Base-by-base conservation (phyloP, 1,139 yeast species). In the Suhomyces choctaworum region DNA sequence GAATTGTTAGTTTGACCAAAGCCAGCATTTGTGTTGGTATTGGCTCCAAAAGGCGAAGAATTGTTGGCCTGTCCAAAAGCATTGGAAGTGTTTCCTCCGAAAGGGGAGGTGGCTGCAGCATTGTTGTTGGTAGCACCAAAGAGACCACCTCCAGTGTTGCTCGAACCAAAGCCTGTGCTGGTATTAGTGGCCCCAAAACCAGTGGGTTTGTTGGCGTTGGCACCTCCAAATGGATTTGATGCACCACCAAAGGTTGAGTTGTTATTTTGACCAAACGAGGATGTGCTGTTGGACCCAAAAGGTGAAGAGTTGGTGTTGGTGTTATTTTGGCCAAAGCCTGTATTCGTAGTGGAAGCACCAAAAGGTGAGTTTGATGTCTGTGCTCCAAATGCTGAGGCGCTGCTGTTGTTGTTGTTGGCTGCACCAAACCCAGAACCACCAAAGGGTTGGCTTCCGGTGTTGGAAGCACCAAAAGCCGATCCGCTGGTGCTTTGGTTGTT, bases 111-210 rank as follows among this genome's bases (percentile, higher is more conserved):
- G 5, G 41, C 45, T 10, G 44, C 33, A 30, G 42, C 44, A 13
- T 43, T 36, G 31, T 52, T 40, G 29, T 33, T 34, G 20, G 20
- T 17, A 27, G 36, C 43, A 7, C 70, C 70, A 46, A 66, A 64
- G 29, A 68, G 49, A 1, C 66, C 60, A 4, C 51, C 47, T 9
- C 51, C 22, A 12, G 42, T 24, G 15, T 22, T 31, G 15, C 11
- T 28, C 11, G 34, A 7, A 15, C 34, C 34, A 10, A 33, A 33
- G 4, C 29, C 26, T 6, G 49, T 36, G 19, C 43, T 39, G 10
- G 47, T 32, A 3, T 54, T 26, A 7, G 7, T 17, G 20, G 20
- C 6, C 8, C 62, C 60, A 17, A 36, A 36, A 4, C 29, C 36
- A 13, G 25, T 14, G 11, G 32, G 21, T 16, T 30, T 41, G 23